Evolutionary conservation across 2,329 filamentous ascomycete species (phyloP), one percentile per base, ranked within the genome.

Genomic region (Colletotrichum eleusines): DNA sequence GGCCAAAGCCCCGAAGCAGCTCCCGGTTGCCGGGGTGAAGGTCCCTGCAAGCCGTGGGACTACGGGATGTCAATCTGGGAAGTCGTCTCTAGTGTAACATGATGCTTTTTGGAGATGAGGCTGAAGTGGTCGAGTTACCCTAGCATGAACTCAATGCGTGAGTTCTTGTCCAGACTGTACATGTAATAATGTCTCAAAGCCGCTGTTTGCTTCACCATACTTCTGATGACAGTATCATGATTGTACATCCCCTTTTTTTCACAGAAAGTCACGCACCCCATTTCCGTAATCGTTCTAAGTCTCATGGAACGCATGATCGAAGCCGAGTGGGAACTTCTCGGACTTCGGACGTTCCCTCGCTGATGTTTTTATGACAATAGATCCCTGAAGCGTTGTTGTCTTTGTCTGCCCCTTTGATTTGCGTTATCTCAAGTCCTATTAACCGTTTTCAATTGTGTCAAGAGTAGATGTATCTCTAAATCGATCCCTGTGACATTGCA

Each of bases 1-100:
- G 48, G 18, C 57, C 0, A 75, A 58, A 2, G 71, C 74, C 16
- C 66, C 71, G 11, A 57, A 58, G 12, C 72, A 65, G 54, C 73
- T 75, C 26, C 23, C 35, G 11, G 59, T 71, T 31, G 72, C 69
- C 6, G n/a, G 18, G 14, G 5, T 51, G 6, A 28, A 28, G 26
- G 44, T 48, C 26, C 73, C n/a, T 26, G 11, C 11, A n/a, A n/a
- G 5, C 40, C 74, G 55, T 14, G 75, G 31, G 3, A 65, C 18
- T 33, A 76, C 73, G 7, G 50, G 31, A 16, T 69, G 14, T 18
- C 66, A 58, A 16, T 42, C 33, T 26, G 40, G 46, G 8, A 69
- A 65, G 35, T 69, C 55, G 0, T 73, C 75, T 72, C 73, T 74
- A 1, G 42, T 73, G 55, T 78, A 77, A n/a, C n/a, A n/a, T n/a